These are phyloP conservation scores for Spongiforma sp. DNA, from an alignment of 1,284 basidiomycete species.

Conservation along the genomic window DNA sequence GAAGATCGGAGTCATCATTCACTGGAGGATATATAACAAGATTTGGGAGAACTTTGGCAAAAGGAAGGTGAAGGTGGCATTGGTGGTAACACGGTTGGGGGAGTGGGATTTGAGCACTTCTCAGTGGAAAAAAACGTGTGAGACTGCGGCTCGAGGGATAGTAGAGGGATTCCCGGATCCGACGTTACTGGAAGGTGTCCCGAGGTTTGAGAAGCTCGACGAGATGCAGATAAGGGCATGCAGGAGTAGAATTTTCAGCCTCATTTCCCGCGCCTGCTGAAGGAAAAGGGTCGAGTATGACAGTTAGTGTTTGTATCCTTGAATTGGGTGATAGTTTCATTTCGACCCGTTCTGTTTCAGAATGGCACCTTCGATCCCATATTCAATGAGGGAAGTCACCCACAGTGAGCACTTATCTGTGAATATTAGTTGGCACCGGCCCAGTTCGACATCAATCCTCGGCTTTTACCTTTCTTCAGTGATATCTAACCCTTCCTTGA, in stretches of 20 bases:
- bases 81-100: constrained; percentile 40
- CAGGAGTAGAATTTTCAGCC: constrained; percentile 24
- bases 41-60: constrained; percentile 23
- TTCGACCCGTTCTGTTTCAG: not conserved
- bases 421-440: constrained; percentile 31
- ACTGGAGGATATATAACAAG: constrained; percentile 30
- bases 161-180: constrained; percentile 18
- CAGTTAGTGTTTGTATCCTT: not conserved
- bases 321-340: constrained; percentile 1
- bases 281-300: not conserved
- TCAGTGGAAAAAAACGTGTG: constrained; percentile 26
- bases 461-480: constrained; percentile 66
- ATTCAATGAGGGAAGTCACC: too few relatives aligned
- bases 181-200: constrained; percentile 24
- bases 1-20: constrained; percentile 18
- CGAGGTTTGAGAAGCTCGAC: constrained; percentile 12
- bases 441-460: constrained; percentile 68
- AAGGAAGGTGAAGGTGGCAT: constrained; percentile 17
- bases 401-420: constrained; percentile 2
- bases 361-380: too few relatives aligned
- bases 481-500: constrained; percentile 77
- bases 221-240: constrained; percentile 25
- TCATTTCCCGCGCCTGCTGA: constrained; percentile 13
- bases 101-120: constrained; percentile 8
- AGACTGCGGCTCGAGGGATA: constrained; percentile 8